Base-by-base conservation (phyloP, 192 early-diverging fungal species). In the Helicostylum pulchrum region DNA sequence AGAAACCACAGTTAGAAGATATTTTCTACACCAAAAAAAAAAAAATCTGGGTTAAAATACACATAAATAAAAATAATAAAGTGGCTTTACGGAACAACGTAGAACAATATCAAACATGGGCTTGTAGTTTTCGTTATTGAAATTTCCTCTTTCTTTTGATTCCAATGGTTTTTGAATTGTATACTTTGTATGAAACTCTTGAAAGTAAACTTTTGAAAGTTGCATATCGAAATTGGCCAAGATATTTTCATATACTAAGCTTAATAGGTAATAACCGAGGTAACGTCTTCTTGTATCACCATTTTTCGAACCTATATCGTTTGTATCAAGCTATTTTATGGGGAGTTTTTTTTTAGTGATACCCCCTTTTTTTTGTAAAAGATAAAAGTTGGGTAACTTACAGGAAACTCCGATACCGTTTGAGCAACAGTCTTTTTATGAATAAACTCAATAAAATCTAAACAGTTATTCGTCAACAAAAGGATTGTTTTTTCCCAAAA, bases 181-280 rank as follows among this genome's bases (percentile, higher is more conserved):
- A 17, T 69, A 69, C 30, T 55, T 34, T n/a, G 67, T 20, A 36
- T 69, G 50, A 53, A 36, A 69, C 1, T 8, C 14, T n/a, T 62
- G 34, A 42, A 62, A 62, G 26, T 62, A 69, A 47, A 21, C 36
- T 2, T 55, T 53, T 1, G 67, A 53, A 20, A 62, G 9, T 2
- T 63, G 42, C 26, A 69, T 45, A 26, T 69, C 61, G 14, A 69
- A 23, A 39, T 63, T 61, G 14, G 51, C 7, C 7, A 69, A 11
- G 12, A 61, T 49, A 10, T 55, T 44, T 8, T 69, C 67, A 36
- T 62, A 54, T 7, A 69, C 0, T 7, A 26, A 1, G 31, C 9
- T 42, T n/a, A 62, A 14, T 7, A 69, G 32, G 36, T 69, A 69
- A 26, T 53, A 20, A 3, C 11, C 47, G 15, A 69, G 52, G 36